Percentiles rank a stretch among this genome's conserved stretches.
These are phyloP conservation scores for Cephaloascus albidus DNA, from an alignment of 805 yeast species.

Conservation along the genomic window DNA sequence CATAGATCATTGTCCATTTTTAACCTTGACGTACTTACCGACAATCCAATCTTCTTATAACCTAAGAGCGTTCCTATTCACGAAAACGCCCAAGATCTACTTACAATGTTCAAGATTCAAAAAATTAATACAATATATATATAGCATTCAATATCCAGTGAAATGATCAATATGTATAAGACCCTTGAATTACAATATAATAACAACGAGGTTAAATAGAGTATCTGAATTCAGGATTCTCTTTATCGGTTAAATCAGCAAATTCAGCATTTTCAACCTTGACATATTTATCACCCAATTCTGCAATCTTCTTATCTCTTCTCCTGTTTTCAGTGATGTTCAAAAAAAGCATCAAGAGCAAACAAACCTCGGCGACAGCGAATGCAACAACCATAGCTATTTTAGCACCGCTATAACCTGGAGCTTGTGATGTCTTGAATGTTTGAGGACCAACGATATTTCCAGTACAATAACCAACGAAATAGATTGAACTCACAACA, in stretches of 20 bases:
- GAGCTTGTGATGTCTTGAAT: slow-evolving; percentile 43
- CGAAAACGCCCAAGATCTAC: no score
- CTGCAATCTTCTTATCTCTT: slow-evolving; percentile 28
- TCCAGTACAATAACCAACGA: slow-evolving; percentile 61
- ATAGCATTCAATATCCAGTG: no score
- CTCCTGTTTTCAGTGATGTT: slow-evolving; percentile 39
- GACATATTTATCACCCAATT: slow-evolving; percentile 12
- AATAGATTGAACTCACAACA: slow-evolving; percentile 44
- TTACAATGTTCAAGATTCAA: no score
- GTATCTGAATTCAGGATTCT: slow-evolving; percentile 28
- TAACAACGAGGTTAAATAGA: slow-evolving; percentile 15
- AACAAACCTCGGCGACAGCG: slow-evolving; percentile 32
- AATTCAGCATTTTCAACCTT: slow-evolving; percentile 25
- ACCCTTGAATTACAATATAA: no score
- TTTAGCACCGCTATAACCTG: slow-evolving; percentile 51
- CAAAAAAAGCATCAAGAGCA: slow-evolving; percentile 29
- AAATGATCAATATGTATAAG: no score
- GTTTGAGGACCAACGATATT: slow-evolving; percentile 62
- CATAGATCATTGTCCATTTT: no score
- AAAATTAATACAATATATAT: no score
- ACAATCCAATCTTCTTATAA: no score
- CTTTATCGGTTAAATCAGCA: slow-evolving; percentile 36
- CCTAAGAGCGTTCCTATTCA: no score
- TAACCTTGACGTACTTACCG: no score
- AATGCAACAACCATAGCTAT: slow-evolving; percentile 44